These are phyloP conservation scores for Ilyonectria robusta DNA, from an alignment of 2,329 filamentous ascomycete species.

Conservation along the genomic window DNA sequence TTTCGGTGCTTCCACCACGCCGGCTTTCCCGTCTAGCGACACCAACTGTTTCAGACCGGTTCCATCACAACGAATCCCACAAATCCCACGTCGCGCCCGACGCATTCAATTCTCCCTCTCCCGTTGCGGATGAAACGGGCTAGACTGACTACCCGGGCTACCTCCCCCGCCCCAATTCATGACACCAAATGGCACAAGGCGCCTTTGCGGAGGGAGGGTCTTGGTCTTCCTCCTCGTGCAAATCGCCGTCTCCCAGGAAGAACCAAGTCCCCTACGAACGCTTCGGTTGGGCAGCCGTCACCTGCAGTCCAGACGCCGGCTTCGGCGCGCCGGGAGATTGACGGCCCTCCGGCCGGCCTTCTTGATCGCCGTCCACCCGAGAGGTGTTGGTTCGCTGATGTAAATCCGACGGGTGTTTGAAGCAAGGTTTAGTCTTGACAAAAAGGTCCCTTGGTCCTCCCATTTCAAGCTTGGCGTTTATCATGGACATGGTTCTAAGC, in stretches of 20 bases:
- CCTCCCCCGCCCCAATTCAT: conserved; percentile 44
- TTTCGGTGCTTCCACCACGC: not conserved
- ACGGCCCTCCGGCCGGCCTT: conserved; percentile 11
- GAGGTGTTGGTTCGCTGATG: conserved; percentile 12
- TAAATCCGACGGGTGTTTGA: conserved; percentile 12
- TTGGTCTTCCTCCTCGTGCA: conserved; percentile 20
- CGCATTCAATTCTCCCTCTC: conserved; percentile 8
- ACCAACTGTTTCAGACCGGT: conserved; percentile 42
- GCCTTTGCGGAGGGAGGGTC: conserved; percentile 13
- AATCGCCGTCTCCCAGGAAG: conserved; percentile 38
- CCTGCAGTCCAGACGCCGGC: conserved; percentile 17
- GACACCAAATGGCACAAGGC: conserved; percentile 26
- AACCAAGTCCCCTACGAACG: not conserved
- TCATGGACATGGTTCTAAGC: conserved; percentile 10
- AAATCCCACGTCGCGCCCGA: conserved; percentile 23
- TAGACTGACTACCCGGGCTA: conserved; percentile 36
- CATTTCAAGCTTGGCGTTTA: conserved; percentile 15
- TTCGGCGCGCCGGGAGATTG: conserved; percentile 10
- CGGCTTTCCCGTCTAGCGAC: conserved; percentile 28
- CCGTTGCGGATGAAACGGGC: conserved; percentile 42
- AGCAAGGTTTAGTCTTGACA: not conserved
- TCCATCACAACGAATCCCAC: conserved; percentile 40
- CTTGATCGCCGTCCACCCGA: not conserved
- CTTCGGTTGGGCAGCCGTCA: conserved; percentile 5
- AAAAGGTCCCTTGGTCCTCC: conserved; percentile 13